Base-by-base conservation (phyloP, 2,329 filamentous ascomycete genomes). In the Fusarium neocosmosporiellum region DNA sequence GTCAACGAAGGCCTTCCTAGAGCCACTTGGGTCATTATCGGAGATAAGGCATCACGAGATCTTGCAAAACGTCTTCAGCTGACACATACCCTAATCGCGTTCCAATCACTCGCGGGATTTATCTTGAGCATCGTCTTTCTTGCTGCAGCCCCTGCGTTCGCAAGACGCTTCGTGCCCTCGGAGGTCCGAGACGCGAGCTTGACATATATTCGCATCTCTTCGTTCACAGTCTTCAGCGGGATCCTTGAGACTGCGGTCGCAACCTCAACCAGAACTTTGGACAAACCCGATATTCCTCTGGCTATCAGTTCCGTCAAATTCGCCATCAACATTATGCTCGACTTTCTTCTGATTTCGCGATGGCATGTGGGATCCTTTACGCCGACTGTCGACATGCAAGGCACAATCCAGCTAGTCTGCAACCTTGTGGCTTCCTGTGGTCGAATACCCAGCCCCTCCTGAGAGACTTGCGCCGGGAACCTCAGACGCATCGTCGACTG, bases 1-100 rank as follows among this genome's bases (percentile, higher is more conserved):
- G 80, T 94, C 18, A 94, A 94, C 71, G 92, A 94, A 78, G 92
- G 92, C 1, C 87, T 94, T 0, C 92, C 92, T 0, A 86, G 91
- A 24, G 89, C 91, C 0, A 86, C 91, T 0, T 94, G 90, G 88
- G 84, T 91, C 7, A 86, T 93, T 65, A 93, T 94, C 65, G 91
- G 90, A 9, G 90, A 94, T 79, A 86, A 86, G 31, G 81, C 88
- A 0, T 89, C 87, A 1, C 86, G 90, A 2, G 82, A 83, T 0
- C 78, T 87, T 0, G 66, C 80, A 0, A 83, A 88, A 16, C 86
- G 92, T 0, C 81, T 93, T 2, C 81, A 85, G 5, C 85, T 94
- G 2, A 86, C 91, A 0, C 86, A 93, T 69, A 93, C 91, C 0
- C 83, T 93, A 2, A 83, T 93, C 4, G 81, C 90, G 13, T 87